Evolutionary conservation across 2,329 filamentous ascomycete genomes (phyloP), one percentile per base, ranked within the genome.

Genomic region (Dactylonectria estremocensis): DNA sequence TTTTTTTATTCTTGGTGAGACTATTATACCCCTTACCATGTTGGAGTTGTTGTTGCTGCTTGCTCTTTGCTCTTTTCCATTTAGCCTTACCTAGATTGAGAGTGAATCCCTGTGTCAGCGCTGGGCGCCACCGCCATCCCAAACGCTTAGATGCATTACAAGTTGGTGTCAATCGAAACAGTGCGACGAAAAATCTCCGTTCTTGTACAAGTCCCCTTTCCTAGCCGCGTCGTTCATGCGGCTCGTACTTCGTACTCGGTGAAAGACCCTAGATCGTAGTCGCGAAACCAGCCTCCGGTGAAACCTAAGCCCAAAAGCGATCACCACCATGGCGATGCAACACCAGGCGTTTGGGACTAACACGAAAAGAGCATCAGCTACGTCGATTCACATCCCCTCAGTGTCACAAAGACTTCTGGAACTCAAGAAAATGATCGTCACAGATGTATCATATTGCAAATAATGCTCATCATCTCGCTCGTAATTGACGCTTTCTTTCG

Each of bases 11-110:
- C 35, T 46, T 61, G 13, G 48, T 16, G 53, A 66, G 57, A 61
- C 22, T 24, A 62, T 58, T 56, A 68, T 68, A 66, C 66, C 66
- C 66, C 43, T 55, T 59, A 45, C 48, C n/a, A 40, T 43, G 61
- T 53, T 68, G 37, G 14, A 22, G 24, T 43, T 22, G 24, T 18
- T 46, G n/a, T 40, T 9, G 35, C 45, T 37, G 18, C n/a, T 64
- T 67, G 31, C 14, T 31, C 24, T 56, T 43, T 46, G 20, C n/a
- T 35, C n/a, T 55, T 13, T 45, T n/a, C 14, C 24, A 4, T 10
- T 57, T 33, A n/a, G 55, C 10, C 24, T 46, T 56, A 11, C 22
- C 35, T 35, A 52, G 55, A 33, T 48, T 61, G 50, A 31, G 28
- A 37, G 13, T 35, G 28, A 60, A 65, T 54, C 22, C 53, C 22